Evolutionary conservation across 2,329 filamentous ascomycete species (phyloP), one percentile per base, ranked within the genome.

Genomic region (Neonectria hederae): DNA sequence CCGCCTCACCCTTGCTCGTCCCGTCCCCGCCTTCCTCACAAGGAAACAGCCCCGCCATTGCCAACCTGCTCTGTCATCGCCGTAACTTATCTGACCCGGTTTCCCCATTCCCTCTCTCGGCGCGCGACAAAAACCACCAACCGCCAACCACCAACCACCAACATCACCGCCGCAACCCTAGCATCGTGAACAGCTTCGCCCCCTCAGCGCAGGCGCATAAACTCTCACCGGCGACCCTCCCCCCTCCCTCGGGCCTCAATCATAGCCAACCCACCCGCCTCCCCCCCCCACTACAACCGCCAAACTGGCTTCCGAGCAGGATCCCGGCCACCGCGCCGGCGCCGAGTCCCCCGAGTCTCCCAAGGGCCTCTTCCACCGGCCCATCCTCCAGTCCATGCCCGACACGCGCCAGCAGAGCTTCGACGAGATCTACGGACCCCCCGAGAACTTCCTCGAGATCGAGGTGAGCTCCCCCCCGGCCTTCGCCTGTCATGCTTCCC

Each of bases 391-490:
- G 80, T 86, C 87, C 67, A 87, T 90, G 83, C 88, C 88, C 52
- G 88, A 90, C 76, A 89, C 92, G 72, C 92, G 94, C 75, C 89
- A 92, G 82, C 96, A 99, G 84, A 96, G 92, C 77, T 98, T 97
- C 78, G 96, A 99, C 82, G 96, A 99, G 86, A 97, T 98, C 79
- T 99, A 99, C 81, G 96, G 94, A 14, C 93, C 95, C 52, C 96
- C 96, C 6, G 96, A 99, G 86, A 99, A 99, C 84, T 97, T 98
- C 78, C 88, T 99, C 59, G 96, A 99, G 84, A 97, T 99, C 69
- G 96, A 99, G 86, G 94, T 96, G 62, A 68, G 74, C 59, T 79
- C 42, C 48, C 49, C 40, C 38, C 40, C 49, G 32, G 8, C 38
- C 17, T n/a, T 21, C 40, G 48, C 40, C 42, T 52, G 35, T 21